Evolutionary conservation across 441 rosid genomes (phyloP).

Genomic region (Gossypium gossypioides): DNA sequence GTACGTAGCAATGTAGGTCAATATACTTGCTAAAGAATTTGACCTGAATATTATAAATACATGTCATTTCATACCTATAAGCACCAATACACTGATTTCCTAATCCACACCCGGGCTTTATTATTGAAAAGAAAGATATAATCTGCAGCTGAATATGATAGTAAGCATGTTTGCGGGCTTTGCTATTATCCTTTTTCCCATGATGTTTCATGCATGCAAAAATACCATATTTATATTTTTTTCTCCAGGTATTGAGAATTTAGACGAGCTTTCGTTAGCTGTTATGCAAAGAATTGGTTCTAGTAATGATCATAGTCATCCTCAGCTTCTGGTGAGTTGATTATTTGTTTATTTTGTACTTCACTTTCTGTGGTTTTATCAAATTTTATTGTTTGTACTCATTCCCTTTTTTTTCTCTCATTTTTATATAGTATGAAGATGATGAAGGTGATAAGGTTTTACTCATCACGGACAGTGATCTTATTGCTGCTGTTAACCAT

Average conservation of each 20-base stretch:
- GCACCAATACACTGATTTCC: background rate
- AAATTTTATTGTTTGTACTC: background rate
- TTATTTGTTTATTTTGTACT: background rate
- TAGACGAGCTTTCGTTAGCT: slow-evolving; percentile 47
- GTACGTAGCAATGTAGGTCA: slow-evolving; percentile 30
- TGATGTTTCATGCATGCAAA: background rate
- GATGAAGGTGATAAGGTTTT: slow-evolving; percentile 78
- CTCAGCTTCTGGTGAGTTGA: slow-evolving; percentile 55
- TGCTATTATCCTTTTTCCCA: background rate
- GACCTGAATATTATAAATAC: background rate
- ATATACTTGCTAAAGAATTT: background rate
- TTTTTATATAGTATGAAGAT: slow-evolving; percentile 47
- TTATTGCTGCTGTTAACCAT: slow-evolving; percentile 50
- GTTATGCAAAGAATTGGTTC: slow-evolving; percentile 56
- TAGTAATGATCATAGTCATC: slow-evolving; percentile 25
- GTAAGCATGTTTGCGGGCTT: slow-evolving; percentile 3
- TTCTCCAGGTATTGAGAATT: slow-evolving; percentile 43
- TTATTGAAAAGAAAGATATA: background rate
- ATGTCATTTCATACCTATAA: background rate
- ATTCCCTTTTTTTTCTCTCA: background rate
- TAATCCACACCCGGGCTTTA: background rate
- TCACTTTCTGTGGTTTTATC: background rate
- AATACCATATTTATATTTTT: slow-evolving; percentile 2
- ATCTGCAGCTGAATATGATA: background rate
- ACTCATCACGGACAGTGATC: slow-evolving; percentile 55